Conservation (phyloP, 768 basidiomycete species). For the Lactarius quietus region DNA sequence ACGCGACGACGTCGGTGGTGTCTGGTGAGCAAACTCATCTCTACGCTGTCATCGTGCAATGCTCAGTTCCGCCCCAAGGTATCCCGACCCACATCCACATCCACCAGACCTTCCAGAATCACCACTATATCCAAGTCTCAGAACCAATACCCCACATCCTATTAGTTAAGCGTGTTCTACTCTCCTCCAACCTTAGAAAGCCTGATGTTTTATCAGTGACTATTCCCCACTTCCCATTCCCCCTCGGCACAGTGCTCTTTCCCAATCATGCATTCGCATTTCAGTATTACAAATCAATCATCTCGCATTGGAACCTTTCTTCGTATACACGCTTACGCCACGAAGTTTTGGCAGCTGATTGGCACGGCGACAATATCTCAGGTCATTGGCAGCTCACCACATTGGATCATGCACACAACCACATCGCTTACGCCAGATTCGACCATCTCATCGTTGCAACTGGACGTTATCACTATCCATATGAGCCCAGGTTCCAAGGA, state of each 20-base stretch:
- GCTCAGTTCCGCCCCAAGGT: slow-evolving; percentile 28
- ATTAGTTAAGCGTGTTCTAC: slow-evolving; percentile 31
- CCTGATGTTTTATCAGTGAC: slow-evolving; percentile 37
- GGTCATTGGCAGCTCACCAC: slow-evolving; percentile 48
- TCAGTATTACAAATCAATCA: slow-evolving; percentile 46
- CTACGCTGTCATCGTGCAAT: neutral
- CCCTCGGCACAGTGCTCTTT: slow-evolving; percentile 48
- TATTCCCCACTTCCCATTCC: slow-evolving; percentile 52
- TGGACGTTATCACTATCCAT: slow-evolving; percentile 55
- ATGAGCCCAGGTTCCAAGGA: slow-evolving; percentile 43
- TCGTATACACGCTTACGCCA: slow-evolving; percentile 43
- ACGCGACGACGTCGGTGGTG: slow-evolving; percentile 46
- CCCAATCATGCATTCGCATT: slow-evolving; percentile 45
- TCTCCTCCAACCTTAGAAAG: neutral
- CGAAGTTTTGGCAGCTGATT: slow-evolving; percentile 41
- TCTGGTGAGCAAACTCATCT: slow-evolving; percentile 42
- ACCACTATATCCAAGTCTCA: slow-evolving; percentile 51
- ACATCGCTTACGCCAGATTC: slow-evolving; percentile 36
- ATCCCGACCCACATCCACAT: slow-evolving; percentile 34
- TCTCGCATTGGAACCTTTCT: slow-evolving; percentile 37
- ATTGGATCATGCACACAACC: slow-evolving; percentile 24
- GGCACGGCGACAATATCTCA: slow-evolving; percentile 37
- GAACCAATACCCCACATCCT: slow-evolving; percentile 53
- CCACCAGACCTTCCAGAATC: slow-evolving; percentile 52
- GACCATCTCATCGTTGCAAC: slow-evolving; percentile 55